These are phyloP conservation scores for Exophiala mesophila DNA, from an alignment of 2,329 filamentous ascomycete species.

Conservation along the genomic window DNA sequence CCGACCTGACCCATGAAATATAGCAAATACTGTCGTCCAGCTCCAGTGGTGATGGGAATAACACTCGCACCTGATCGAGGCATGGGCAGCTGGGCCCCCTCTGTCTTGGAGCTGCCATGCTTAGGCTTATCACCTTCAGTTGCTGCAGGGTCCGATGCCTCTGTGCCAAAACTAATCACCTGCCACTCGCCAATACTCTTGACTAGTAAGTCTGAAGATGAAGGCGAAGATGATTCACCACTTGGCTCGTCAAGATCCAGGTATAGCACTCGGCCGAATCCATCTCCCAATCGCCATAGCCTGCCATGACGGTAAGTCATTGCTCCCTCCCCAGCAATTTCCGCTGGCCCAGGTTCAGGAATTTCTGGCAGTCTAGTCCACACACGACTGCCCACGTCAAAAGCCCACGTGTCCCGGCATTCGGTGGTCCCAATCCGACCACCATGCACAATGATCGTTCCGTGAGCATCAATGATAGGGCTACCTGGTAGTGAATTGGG, in stretches of 20 bases:
- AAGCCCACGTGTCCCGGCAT: conserved; percentile 19
- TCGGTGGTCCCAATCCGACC: conserved; percentile 7
- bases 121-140: background rate
- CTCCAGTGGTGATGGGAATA: conserved; percentile 17
- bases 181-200: conserved; percentile 14
- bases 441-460: conserved; percentile 21
- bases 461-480: conserved; percentile 10
- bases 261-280: conserved; percentile 11
- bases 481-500: conserved; percentile 7
- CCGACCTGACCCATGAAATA: conserved; percentile 12
- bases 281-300: conserved; percentile 15
- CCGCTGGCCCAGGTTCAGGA: conserved; percentile 6
- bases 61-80: conserved; percentile 2
- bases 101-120: background rate
- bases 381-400: conserved; percentile 14
- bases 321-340: conserved; percentile 7
- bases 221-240: conserved; percentile 2
- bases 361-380: conserved; percentile 16
- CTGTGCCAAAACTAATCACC: conserved; percentile 8
- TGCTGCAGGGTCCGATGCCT: conserved; percentile 1
- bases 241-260: conserved; percentile 15
- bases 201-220: conserved; percentile 3
- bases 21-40: conserved; percentile 15
- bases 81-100: conserved; percentile 6
- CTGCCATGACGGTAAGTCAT: conserved; percentile 10